These are phyloP conservation scores for Suillus weaverae DNA, from an alignment of 768 basidiomycete species.

Conservation along the genomic window DNA sequence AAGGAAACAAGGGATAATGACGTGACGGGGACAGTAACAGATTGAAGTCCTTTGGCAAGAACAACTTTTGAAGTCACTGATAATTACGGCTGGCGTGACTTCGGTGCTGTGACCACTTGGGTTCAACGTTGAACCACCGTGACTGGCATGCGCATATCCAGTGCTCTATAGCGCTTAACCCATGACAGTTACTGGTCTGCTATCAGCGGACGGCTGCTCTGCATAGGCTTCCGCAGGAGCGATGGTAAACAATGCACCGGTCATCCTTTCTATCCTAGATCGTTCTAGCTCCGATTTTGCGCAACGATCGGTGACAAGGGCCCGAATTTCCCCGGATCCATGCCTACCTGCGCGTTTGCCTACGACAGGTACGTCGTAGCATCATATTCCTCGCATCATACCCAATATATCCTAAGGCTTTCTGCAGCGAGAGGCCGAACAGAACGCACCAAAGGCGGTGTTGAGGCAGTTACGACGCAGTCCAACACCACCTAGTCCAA, in stretches of 20 bases:
- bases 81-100: neutral
- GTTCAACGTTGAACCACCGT: neutral
- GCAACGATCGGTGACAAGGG: constrained; percentile 33
- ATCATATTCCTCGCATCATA: constrained; percentile 12
- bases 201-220: neutral
- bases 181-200: neutral
- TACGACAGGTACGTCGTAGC: constrained; percentile 48
- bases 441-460: constrained; percentile 56
- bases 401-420: constrained; percentile 50
- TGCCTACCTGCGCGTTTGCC: constrained; percentile 74
- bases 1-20: neutral
- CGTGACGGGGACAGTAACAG: neutral
- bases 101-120: neutral
- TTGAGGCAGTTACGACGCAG: constrained; percentile 52
- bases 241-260: constrained; percentile 55
- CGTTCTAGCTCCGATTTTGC: constrained; percentile 21
- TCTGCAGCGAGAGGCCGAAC: constrained; percentile 68
- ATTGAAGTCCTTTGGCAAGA: neutral
- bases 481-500: constrained; percentile 37
- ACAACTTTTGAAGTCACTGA: neutral
- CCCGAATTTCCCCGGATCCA: constrained; percentile 46
- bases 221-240: constrained; percentile 1
- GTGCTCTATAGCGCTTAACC: neutral
- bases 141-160: neutral
- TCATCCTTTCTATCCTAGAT: constrained; percentile 31